Evolutionary conservation across 2,329 filamentous ascomycete genomes (phyloP), one percentile per base, ranked within the genome.

Genomic region (Lachnellula hyalina): DNA sequence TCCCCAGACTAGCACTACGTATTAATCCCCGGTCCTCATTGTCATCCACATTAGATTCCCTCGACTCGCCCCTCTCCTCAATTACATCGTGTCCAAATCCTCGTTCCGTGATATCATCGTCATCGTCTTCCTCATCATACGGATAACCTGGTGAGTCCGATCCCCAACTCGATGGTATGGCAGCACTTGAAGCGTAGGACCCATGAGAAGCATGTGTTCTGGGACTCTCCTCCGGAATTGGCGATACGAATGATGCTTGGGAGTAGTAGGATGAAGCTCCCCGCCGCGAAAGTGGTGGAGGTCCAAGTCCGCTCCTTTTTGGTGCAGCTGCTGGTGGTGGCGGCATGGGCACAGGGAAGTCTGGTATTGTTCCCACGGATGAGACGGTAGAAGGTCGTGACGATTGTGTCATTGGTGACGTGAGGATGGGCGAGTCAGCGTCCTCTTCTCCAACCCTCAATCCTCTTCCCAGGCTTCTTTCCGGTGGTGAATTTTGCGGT

Each of bases 181-280:
- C 86, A 36, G 83, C 81, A 62, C 86, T 90, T 2, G 88, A 90
- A 21, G 83, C 87, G 64, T 82, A 86, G 0, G 87, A 90, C 28
- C 77, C 76, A 65, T 83, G 80, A 0, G 83, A 83, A 52, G 77
- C 74, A 23, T 78, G 65, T 23, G 70, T 63, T 49, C 73, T 75
- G 0, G 81, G 77, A 59, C 78, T 81, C 66, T 91, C 87, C 68
- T 91, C 88, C 0, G 84, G 85, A 51, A 92, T 91, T 0, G 88
- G 87, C 0, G 87, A 87, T 25, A 91, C 86, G 56, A 79, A 86
- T 0, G 86, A 87, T 12, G 76, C 72, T 60, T 78, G 81, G 2
- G 85, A 87, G 63, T 87, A 85, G 57, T 84, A 85, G 0, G 83
- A 84, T 0, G 83, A 85, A 28, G 77, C 78, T 1, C 82, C 83